Conservation (phyloP, 2,329 filamentous ascomycete genomes). For the Arthroderma uncinatum region DNA sequence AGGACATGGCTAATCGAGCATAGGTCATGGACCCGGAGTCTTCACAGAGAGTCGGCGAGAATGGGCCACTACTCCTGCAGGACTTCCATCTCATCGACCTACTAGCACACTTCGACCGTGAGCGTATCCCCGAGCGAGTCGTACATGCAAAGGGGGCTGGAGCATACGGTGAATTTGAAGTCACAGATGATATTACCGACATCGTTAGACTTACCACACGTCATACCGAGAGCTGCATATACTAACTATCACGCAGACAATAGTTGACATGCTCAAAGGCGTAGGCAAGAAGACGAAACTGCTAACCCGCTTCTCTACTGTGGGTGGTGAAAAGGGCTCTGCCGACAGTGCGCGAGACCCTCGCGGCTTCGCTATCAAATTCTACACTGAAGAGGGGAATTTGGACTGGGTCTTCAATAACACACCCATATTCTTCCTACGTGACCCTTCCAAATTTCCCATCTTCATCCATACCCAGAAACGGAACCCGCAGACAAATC, state of each 20-base stretch:
- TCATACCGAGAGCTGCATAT: no score
- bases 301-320: constrained; percentile 61
- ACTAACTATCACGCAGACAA: constrained; percentile 22
- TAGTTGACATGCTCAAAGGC: constrained; percentile 41
- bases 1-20: not conserved
- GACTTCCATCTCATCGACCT: constrained; percentile 56
- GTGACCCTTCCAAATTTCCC: constrained; percentile 62
- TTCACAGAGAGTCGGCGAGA: constrained; percentile 44
- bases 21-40: constrained; percentile 42
- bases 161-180: constrained; percentile 27
- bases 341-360: constrained; percentile 62
- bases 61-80: constrained; percentile 51
- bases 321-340: constrained; percentile 61
- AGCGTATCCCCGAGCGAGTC: constrained; percentile 22
- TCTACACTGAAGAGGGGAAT: constrained; percentile 63
- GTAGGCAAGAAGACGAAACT: constrained; percentile 59
- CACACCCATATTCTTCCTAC: constrained; percentile 64
- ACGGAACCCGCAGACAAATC: constrained; percentile 58
- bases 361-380: constrained; percentile 61
- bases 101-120: constrained; percentile 37
- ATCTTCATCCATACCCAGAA: constrained; percentile 66
- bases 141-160: constrained; percentile 5
- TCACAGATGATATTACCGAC: constrained; percentile 41
- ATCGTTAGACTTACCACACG: constrained; percentile 23
- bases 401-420: constrained; percentile 50